Evolutionary conservation across 2,329 filamentous ascomycete species (phyloP).

Genomic region (Nigrospora sphaerica): DNA sequence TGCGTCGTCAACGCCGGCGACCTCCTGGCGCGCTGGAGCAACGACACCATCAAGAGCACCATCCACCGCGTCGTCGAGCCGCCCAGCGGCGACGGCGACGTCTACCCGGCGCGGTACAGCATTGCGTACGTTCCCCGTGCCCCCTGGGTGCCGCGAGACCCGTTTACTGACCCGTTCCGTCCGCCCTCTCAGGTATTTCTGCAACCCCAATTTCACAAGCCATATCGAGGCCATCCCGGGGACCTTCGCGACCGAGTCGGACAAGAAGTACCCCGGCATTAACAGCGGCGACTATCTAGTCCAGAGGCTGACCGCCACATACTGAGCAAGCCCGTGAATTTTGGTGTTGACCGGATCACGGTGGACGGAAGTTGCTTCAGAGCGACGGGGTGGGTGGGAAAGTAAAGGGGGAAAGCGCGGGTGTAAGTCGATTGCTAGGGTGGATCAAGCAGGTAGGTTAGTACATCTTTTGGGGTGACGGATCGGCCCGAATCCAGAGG

Average conservation of each 20-base stretch:
- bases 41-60: conserved; percentile 85
- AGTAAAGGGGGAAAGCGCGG: no score
- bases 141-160: not conserved
- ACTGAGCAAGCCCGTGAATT: conserved; percentile 27
- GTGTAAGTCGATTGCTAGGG: no score
- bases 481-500: no score
- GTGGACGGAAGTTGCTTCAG: no score
- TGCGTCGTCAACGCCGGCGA: conserved; percentile 41
- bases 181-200: conserved; percentile 60
- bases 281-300: conserved; percentile 77
- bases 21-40: conserved; percentile 79
- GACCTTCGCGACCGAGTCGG: conserved; percentile 55
- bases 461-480: no score
- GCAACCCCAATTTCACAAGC: conserved; percentile 74
- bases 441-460: no score
- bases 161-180: not conserved
- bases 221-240: conserved; percentile 76
- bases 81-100: conserved; percentile 46
- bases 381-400: no score
- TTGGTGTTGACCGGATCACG: no score
- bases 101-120: conserved; percentile 74
- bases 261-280: conserved; percentile 75
- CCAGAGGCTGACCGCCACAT: conserved; percentile 69
- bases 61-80: conserved; percentile 88
- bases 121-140: conserved; percentile 56